A percentile compares a stretch with the other conserved stretches of the same genome.
Evolutionary conservation across 805 yeast genomes (phyloP).

Genomic region (Sungouiozyma ichnusensis): DNA sequence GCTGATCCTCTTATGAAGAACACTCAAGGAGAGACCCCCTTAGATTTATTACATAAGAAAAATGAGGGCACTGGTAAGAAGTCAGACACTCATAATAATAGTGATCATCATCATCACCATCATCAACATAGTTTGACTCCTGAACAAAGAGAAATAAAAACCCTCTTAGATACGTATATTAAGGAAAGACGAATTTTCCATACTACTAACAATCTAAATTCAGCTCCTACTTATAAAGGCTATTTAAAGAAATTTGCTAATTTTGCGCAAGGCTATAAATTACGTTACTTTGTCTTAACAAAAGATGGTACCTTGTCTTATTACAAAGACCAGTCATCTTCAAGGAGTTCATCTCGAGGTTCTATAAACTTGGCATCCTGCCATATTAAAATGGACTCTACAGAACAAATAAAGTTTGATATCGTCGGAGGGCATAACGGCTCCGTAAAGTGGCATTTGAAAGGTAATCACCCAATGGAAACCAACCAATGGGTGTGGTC

Average conservation of each 20-base stretch:
- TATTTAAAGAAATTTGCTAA: constrained; percentile 95
- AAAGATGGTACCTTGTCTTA: constrained; percentile 74
- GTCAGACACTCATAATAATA: constrained; percentile 9
- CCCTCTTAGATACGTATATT: constrained; percentile 59
- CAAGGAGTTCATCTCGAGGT: constrained; percentile 78
- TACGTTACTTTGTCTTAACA: constrained; percentile 86
- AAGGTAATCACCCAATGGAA: constrained; percentile 90
- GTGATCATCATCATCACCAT: constrained; percentile 2
- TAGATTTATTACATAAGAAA: constrained; percentile 52
- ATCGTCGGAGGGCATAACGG: constrained; percentile 58
- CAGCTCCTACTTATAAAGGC: constrained; percentile 79
- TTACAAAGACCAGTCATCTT: constrained; percentile 70
- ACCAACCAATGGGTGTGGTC: constrained; percentile 98
- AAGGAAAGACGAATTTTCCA: constrained; percentile 62
- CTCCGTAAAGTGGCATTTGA: constrained; percentile 75
- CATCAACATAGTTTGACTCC: neutral
- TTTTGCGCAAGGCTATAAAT: constrained; percentile 88
- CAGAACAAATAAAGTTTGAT: constrained; percentile 87
- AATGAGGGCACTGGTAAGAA: neutral
- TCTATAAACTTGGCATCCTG: constrained; percentile 78
- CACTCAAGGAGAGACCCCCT: constrained; percentile 65
- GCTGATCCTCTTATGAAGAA: constrained; percentile 92
- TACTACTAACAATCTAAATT: constrained; percentile 28
- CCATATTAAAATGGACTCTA: constrained; percentile 71
- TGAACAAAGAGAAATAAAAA: constrained; percentile 36